A percentile compares a stretch with the other conserved stretches of the same genome.
phyloP scores from a whole-genome alignment of 2,329 filamentous ascomycete genomes.

The Fusarium xyrophilum region DNA sequence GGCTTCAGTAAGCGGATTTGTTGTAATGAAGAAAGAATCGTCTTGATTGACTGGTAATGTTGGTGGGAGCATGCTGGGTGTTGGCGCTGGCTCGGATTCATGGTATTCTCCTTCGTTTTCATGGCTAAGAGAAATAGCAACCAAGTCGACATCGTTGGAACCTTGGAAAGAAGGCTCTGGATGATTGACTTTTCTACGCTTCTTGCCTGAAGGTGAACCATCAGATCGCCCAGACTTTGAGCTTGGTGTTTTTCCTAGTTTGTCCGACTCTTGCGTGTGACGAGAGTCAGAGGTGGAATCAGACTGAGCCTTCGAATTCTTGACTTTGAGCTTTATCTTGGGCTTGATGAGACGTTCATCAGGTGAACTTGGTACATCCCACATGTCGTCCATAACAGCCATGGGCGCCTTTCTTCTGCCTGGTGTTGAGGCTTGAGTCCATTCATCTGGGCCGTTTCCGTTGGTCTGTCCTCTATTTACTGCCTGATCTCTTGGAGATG shows the following conservation, averaged over 20 bases:
- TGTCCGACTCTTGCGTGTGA: not conserved
- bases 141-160: slow-evolving; percentile 39
- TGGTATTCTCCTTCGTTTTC: slow-evolving; percentile 18
- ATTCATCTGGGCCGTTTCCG: slow-evolving; percentile 32
- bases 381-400: slow-evolving; percentile 46
- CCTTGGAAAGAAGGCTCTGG: slow-evolving; percentile 18
- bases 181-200: slow-evolving; percentile 36
- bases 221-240: not conserved
- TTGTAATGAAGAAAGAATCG: slow-evolving; percentile 45
- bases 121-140: slow-evolving; percentile 37
- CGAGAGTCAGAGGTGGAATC: not conserved
- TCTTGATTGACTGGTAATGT: slow-evolving; percentile 40
- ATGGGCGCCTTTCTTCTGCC: slow-evolving; percentile 36
- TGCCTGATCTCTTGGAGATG: slow-evolving; percentile 42
- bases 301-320: slow-evolving; percentile 10
- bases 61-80: slow-evolving; percentile 41
- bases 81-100: slow-evolving; percentile 10
- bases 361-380: slow-evolving; percentile 56
- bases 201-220: slow-evolving; percentile 19
- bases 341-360: slow-evolving; percentile 28
- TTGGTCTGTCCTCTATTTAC: slow-evolving; percentile 12
- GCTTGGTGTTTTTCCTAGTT: not conserved
- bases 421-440: slow-evolving; percentile 47
- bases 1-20: slow-evolving; percentile 47
- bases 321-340: slow-evolving; percentile 28